Evolutionary conservation across 1,284 basidiomycete genomes (phyloP).

Genomic region (Rhodotorula sp.): DNA sequence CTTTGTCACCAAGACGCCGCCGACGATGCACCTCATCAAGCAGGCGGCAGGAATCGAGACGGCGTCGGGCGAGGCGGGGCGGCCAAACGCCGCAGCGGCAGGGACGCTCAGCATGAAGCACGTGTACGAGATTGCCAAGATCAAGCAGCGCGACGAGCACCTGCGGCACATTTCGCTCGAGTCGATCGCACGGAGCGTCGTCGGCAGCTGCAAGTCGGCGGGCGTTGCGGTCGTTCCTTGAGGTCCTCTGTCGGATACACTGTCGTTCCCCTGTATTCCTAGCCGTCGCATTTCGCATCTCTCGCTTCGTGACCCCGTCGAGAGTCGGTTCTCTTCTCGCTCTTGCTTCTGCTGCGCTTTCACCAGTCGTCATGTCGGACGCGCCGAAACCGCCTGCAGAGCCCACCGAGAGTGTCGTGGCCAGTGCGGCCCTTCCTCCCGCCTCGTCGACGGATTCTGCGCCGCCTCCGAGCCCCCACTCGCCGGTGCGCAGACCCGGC

Average conservation of each 20-base stretch:
- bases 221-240: constrained; percentile 84
- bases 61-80: constrained; percentile 65
- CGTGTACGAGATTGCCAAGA: constrained; percentile 97
- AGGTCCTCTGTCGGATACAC: background rate
- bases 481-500: constrained; percentile 6
- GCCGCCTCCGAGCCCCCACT: constrained; percentile 11
- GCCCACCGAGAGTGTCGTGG: background rate
- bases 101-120: constrained; percentile 87
- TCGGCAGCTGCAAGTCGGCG: constrained; percentile 79
- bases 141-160: constrained; percentile 88
- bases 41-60: constrained; percentile 88
- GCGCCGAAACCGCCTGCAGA: constrained; percentile 7
- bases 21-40: constrained; percentile 85
- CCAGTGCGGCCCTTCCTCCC: background rate
- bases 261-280: background rate
- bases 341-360: background rate
- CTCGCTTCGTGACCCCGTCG: no score
- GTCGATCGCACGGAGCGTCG: constrained; percentile 79
- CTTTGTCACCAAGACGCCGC: constrained; percentile 88
- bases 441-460: constrained; percentile 16
- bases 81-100: constrained; percentile 53
- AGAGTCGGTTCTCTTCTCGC: background rate
- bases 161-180: constrained; percentile 74
- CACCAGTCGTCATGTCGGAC: background rate
- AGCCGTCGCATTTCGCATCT: background rate